Percentiles rank a stretch among this genome's conserved stretches.
phyloP scores from a whole-genome alignment of 495 filamentous ascomycete species.

The Penicillium dipodomyicola region DNA sequence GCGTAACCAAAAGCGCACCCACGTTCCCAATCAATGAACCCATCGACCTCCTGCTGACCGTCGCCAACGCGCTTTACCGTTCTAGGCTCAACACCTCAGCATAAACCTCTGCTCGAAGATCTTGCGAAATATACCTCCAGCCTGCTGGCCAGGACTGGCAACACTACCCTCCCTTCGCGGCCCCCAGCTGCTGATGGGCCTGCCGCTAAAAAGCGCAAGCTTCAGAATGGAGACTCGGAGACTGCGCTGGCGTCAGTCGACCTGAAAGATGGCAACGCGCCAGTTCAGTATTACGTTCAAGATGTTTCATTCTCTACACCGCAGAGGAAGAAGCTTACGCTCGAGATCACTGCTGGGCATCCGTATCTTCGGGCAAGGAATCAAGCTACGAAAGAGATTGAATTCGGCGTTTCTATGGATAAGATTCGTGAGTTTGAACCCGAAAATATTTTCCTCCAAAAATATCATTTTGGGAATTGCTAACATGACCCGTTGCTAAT shows the following conservation, averaged over 20 bases:
- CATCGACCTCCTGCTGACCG: slow-evolving; percentile 19
- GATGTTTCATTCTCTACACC: slow-evolving; percentile 78
- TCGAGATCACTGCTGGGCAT: slow-evolving; percentile 62
- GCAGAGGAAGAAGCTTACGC: slow-evolving; percentile 84
- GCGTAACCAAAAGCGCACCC: slow-evolving; percentile 27
- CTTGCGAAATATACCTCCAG: slow-evolving; percentile 48
- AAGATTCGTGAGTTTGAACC: slow-evolving; percentile 63
- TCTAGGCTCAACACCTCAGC: slow-evolving; percentile 40
- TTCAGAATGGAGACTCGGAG: slow-evolving; percentile 47
- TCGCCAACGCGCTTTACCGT: slow-evolving; percentile 10
- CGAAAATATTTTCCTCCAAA: background rate
- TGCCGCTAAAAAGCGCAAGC: slow-evolving; percentile 55
- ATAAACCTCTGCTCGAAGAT: slow-evolving; percentile 46
- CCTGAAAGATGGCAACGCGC: slow-evolving; percentile 37
- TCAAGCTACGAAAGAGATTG: slow-evolving; percentile 60
- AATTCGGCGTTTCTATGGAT: slow-evolving; percentile 66
- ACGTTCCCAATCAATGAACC: slow-evolving; percentile 11
- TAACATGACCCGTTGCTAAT: slow-evolving; percentile 1
- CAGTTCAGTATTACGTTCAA: slow-evolving; percentile 54
- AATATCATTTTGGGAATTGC: slow-evolving; percentile 1
- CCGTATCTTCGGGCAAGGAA: slow-evolving; percentile 66
- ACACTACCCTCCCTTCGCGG: slow-evolving; percentile 24
- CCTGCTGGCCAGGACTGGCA: slow-evolving; percentile 41
- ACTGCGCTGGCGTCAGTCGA: slow-evolving; percentile 42
- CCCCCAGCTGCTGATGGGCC: slow-evolving; percentile 36